phyloP scores from a whole-genome alignment of 164 flowering plant genomes.

The Platanus orientalis region DNA sequence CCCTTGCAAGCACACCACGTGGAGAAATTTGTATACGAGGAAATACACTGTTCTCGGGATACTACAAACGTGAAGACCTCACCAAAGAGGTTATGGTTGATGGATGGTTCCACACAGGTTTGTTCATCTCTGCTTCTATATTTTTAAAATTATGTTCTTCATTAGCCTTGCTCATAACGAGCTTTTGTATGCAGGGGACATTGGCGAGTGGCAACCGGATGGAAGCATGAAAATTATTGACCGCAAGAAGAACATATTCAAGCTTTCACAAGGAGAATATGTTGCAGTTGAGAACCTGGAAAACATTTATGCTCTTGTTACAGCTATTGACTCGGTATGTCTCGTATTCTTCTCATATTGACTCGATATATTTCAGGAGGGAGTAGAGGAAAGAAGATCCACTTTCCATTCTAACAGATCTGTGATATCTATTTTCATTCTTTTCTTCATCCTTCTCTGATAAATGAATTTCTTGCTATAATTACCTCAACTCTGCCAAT shows the following conservation, averaged over 20 bases:
- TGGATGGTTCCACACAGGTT: conserved; percentile 99
- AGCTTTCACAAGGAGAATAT: conserved; percentile 99
- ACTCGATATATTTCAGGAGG: no score
- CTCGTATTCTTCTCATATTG: not conserved
- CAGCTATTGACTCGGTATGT: conserved; percentile 74
- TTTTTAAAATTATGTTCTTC: conserved; percentile 2
- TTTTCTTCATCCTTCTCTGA: not conserved
- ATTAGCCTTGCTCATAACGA: conserved; percentile 1
- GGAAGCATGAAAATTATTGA: conserved; percentile 96
- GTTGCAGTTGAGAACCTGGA: conserved; percentile 97
- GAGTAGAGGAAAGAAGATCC: no score
- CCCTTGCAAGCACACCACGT: conserved; percentile 71
- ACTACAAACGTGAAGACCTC: conserved; percentile 89
- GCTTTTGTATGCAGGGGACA: conserved; percentile 57
- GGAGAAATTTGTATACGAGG: conserved; percentile 93
- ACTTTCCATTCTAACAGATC: no score
- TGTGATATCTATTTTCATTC: not conserved
- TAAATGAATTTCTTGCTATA: not conserved
- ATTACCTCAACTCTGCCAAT: no score
- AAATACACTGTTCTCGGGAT: conserved; percentile 77
- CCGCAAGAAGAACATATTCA: conserved; percentile 95
- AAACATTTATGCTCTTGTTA: conserved; percentile 60
- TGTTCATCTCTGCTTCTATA: conserved; percentile 3
- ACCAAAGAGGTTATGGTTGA: conserved; percentile 79
- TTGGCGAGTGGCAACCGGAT: conserved; percentile 96